Base-by-base conservation (phyloP, 768 basidiomycete species). In the Fistulinella prunicolor region DNA sequence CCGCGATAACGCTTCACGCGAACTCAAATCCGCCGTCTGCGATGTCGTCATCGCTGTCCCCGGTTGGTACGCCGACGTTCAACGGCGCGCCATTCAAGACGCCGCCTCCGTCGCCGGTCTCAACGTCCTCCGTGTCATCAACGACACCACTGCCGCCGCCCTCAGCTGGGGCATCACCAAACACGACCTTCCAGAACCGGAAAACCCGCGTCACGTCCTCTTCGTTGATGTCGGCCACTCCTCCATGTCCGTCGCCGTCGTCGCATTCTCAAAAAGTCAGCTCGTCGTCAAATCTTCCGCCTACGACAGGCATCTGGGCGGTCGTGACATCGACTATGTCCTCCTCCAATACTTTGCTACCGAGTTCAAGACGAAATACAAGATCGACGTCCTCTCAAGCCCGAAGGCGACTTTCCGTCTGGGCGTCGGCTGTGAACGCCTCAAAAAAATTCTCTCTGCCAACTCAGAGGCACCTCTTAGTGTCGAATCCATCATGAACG, bases 161-260 rank as follows among this genome's bases (percentile, higher is more conserved):
- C 86, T 99, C 66, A 93, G 91, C 44, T 99, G 95, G 73, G 96
- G 96, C 57, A 98, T 98, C 78, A 99, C 95, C 56, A 99, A 99
- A 72, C 83, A 88, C 22, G 96, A 99, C 68, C 84, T 99, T 37
- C 96, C 96, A 19, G 83, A 86, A 13, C 66, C 83, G 28, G 93
- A 94, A 53, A 75, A 73, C 55, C 86, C 94, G 0, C 80, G 86
- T 28, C 80, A 96, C 67, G 85, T 99, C 68, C 88, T 86, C 54
- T 97, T 99, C 62, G 82, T 98, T 60, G 96, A 99, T 60, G 82
- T 94, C 49, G 96, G 96, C 42, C 96, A 98, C 76, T 90, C 92
- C 6, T 82, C 82, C 71, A 78, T 94, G 71, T 87, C 90, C 22
- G 89, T 87, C 51, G 67, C 92, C 59, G 79, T 98, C 64, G 84